phyloP scores from a whole-genome alignment of 305 asterid species.

The Solanum chacoense region DNA sequence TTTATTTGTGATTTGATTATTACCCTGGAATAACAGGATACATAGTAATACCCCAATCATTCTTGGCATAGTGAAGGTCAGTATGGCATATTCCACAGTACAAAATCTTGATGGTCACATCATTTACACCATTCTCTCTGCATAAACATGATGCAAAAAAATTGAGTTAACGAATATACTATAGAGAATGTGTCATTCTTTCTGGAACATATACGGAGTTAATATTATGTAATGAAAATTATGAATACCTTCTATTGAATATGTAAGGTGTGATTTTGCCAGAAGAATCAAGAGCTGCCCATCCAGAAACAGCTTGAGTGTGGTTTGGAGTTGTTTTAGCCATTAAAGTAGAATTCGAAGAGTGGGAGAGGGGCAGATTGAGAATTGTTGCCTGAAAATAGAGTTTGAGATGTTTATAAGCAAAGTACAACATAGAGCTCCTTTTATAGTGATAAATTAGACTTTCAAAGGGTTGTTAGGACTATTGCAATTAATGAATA shows the following conservation, averaged over 20 bases:
- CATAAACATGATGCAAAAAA: neutral
- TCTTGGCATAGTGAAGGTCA: slow-evolving; percentile 8
- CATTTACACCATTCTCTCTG: slow-evolving; percentile 8
- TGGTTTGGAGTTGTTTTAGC: slow-evolving; percentile 1
- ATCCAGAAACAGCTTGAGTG: slow-evolving; percentile 6
- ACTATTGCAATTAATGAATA: neutral
- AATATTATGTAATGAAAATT: neutral
- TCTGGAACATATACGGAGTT: too few relatives aligned
- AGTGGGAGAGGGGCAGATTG: neutral
- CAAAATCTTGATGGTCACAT: slow-evolving; percentile 7
- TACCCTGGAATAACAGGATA: slow-evolving; percentile 12
- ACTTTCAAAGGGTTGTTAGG: neutral
- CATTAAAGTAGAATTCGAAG: neutral
- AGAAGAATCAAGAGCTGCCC: slow-evolving; percentile 9
- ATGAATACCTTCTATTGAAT: slow-evolving; percentile 8
- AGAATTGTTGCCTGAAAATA: neutral
- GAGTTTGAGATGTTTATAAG: neutral
- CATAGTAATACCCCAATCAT: slow-evolving; percentile 10
- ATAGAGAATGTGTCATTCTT: neutral
- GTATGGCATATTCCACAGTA: slow-evolving; percentile 14
- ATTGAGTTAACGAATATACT: neutral
- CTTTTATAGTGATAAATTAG: neutral
- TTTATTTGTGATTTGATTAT: neutral
- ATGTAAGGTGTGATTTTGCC: slow-evolving; percentile 1
- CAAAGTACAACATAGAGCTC: neutral